These are phyloP conservation scores for Coniochaeta pulveracea DNA, from an alignment of 2,329 filamentous ascomycete genomes.

Conservation along the genomic window DNA sequence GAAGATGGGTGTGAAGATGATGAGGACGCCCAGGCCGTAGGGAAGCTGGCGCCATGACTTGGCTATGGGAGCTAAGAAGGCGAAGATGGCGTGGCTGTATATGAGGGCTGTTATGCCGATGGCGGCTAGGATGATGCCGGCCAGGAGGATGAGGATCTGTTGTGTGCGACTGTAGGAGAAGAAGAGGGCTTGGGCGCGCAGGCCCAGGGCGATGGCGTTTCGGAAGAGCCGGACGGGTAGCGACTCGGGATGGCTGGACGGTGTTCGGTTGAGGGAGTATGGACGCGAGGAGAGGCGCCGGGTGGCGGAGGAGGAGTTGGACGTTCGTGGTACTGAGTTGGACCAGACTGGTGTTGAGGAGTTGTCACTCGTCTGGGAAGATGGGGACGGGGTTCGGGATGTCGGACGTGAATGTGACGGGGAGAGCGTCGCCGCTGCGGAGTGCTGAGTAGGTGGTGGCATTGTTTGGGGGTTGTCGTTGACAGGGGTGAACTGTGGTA, in stretches of 20 bases:
- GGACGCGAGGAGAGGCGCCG: slow-evolving; percentile 32
- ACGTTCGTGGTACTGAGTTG: background rate
- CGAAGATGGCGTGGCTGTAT: slow-evolving; percentile 73
- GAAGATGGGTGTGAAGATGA: slow-evolving; percentile 68
- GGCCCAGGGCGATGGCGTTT: slow-evolving; percentile 29
- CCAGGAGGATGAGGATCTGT: slow-evolving; percentile 43
- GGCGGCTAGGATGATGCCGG: slow-evolving; percentile 35
- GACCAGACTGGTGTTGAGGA: too few relatives aligned
- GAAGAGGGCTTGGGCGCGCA: slow-evolving; percentile 36
- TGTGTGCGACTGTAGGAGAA: slow-evolving; percentile 48
- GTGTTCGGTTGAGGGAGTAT: slow-evolving; percentile 15
- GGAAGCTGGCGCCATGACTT: slow-evolving; percentile 64
- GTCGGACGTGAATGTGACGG: background rate
- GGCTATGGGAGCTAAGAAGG: slow-evolving; percentile 60
- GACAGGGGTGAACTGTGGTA: too few relatives aligned
- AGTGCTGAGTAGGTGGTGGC: too few relatives aligned
- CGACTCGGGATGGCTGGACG: slow-evolving; percentile 13
- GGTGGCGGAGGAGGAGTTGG: slow-evolving; percentile 12
- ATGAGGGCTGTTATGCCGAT: slow-evolving; percentile 59
- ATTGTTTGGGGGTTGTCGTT: too few relatives aligned
- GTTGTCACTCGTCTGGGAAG: too few relatives aligned
- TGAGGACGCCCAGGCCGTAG: slow-evolving; percentile 49
- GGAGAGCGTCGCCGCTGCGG: too few relatives aligned
- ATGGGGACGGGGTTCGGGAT: too few relatives aligned
- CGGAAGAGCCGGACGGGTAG: slow-evolving; percentile 27